Conservation (phyloP, 345 rosid genomes). For the Populus deltoides region DNA sequence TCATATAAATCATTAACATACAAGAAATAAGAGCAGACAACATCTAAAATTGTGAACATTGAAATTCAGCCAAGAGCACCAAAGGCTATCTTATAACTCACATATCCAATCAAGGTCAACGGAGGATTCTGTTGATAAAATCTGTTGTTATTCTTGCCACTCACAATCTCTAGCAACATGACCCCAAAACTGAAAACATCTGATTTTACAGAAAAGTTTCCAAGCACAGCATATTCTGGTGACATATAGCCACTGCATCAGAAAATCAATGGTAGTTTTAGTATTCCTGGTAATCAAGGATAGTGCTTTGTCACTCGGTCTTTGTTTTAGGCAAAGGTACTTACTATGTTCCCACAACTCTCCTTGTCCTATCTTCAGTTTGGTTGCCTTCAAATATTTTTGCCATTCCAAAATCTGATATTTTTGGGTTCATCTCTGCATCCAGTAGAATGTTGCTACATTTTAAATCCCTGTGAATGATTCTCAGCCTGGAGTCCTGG, state of each 20-base stretch:
- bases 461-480: constrained; percentile 24
- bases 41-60: neutral
- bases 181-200: constrained; percentile 28
- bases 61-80: neutral
- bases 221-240: constrained; percentile 7
- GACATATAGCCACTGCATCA: neutral
- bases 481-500: constrained; percentile 67
- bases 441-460: constrained; percentile 63
- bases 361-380: constrained; percentile 46
- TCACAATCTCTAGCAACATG: neutral
- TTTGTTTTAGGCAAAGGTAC: constrained; percentile 3
- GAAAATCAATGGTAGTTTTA: neutral
- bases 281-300: neutral
- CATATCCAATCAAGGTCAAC: constrained; percentile 16
- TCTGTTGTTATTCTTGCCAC: constrained; percentile 13
- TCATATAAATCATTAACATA: neutral
- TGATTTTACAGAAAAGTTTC: constrained; percentile 16
- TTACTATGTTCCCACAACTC: constrained; percentile 74
- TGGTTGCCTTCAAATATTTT: constrained; percentile 51
- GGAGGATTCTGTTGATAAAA: constrained; percentile 2
- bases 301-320: too few relatives aligned
- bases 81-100: neutral
- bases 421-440: constrained; percentile 47
- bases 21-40: neutral
- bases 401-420: constrained; percentile 67